Evolutionary conservation across 2,329 filamentous ascomycete species (phyloP).

Genomic region (Fusarium albidum): DNA sequence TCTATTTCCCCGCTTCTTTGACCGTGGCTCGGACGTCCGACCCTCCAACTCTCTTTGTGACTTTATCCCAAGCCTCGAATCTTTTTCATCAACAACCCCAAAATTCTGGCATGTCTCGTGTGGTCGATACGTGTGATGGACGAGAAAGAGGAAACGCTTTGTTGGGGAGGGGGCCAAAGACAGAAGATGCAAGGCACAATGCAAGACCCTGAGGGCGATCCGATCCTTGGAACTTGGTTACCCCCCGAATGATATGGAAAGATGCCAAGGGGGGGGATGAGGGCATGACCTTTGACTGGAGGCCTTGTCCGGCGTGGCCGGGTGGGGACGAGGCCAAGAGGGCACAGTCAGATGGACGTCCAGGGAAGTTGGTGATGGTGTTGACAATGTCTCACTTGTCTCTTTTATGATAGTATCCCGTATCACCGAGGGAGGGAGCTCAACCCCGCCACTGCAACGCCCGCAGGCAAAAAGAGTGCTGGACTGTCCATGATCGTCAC

Average conservation of each 20-base stretch:
- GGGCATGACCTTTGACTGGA: slow-evolving; percentile 40
- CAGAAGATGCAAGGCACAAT: slow-evolving; percentile 40
- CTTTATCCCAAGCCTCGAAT: neutral
- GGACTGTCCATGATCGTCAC: slow-evolving; percentile 6
- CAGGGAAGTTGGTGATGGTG: slow-evolving; percentile 36
- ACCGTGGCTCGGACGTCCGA: slow-evolving; percentile 35
- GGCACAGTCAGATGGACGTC: slow-evolving; percentile 43
- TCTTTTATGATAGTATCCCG: slow-evolving; percentile 17
- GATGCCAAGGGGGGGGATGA: slow-evolving; percentile 14
- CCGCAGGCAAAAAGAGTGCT: slow-evolving; percentile 7
- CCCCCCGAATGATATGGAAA: slow-evolving; percentile 41
- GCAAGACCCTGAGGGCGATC: slow-evolving; percentile 37
- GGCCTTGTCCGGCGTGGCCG: slow-evolving; percentile 24
- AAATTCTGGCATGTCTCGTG: slow-evolving; percentile 17
- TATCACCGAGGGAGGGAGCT: slow-evolving; percentile 13
- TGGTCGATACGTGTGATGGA: slow-evolving; percentile 32
- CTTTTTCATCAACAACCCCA: neutral
- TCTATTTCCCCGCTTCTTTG: slow-evolving; percentile 14
- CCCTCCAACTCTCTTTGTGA: slow-evolving; percentile 17
- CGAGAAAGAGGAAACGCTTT: slow-evolving; percentile 23
- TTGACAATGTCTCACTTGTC: slow-evolving; percentile 41
- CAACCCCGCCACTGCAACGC: slow-evolving; percentile 24
- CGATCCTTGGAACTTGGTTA: slow-evolving; percentile 41
- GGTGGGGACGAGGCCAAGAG: slow-evolving; percentile 21
- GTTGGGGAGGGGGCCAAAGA: slow-evolving; percentile 20